Base-by-base conservation (phyloP, 23 red algal genomes). In the Gracilaria domingensis region DNA sequence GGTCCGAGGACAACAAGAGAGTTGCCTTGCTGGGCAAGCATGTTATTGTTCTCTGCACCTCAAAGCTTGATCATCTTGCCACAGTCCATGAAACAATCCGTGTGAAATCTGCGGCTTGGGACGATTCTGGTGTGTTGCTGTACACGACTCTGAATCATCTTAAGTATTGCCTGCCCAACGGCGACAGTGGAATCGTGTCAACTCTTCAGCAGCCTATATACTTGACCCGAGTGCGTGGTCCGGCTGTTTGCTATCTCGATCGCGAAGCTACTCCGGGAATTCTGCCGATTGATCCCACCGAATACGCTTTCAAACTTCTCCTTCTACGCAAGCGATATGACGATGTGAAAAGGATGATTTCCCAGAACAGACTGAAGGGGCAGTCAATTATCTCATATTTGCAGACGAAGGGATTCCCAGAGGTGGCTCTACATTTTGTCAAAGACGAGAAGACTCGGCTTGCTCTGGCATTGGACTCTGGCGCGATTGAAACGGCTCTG, bases 111-210 rank as follows among this genome's bases (percentile, higher is more conserved):
- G 97, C 97, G 2, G 97, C 95, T n/a, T 99, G 97, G 97, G 97
- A 99, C 57, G 97, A 99, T 40, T 99, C 97, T 17, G 93, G 94
- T 23, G 97, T 99, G 49, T 90, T 99, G 20, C 66, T 99, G 54
- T 99, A 99, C 85, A 95, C 93, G 16, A 99, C 97, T 16, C 37
- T 96, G 81, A 99, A 94, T 64, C 97, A 99, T 84, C 54, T 99
- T n/a, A 99, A 99, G 85, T 99, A 99, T 82, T 99, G 97, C 70
- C 66, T 99, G 25, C 97, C 97, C 25, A 99, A 99, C 81, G 97
- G 97, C 24, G 97, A 99, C 64, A 88, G 79, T 69, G 97, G 97
- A 21, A 99, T 96, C 30, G 92, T 99, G 0, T 90, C 88, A 5
- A 96, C 97, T 29, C 83, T 99, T 29, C 75, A 60, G 24, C 74